These are phyloP conservation scores for Leptographium lundbergii DNA, from an alignment of 2,329 filamentous ascomycete genomes.

Conservation along the genomic window DNA sequence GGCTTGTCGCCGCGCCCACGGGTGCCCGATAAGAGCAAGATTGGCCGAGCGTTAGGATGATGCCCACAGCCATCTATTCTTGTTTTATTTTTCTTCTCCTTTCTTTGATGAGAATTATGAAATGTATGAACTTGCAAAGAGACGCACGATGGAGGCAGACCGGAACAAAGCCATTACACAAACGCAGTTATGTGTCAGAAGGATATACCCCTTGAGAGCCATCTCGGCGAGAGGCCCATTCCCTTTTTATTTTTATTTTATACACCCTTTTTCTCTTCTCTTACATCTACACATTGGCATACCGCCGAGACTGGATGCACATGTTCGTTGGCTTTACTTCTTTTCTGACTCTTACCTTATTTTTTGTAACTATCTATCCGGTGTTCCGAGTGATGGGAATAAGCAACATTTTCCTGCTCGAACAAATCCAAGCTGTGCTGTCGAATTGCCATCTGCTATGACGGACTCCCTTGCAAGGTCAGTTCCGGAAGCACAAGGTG, in stretches of 20 bases:
- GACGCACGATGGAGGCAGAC: not conserved
- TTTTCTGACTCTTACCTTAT: not conserved
- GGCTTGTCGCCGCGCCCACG: slow-evolving; percentile 33
- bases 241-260: not conserved
- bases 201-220: slow-evolving; percentile 2
- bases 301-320: not conserved
- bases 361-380: not conserved
- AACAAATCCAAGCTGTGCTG: not conserved
- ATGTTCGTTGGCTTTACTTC: not conserved
- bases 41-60: slow-evolving; percentile 44
- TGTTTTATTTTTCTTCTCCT: not conserved
- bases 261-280: not conserved
- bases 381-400: not conserved
- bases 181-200: not conserved
- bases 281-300: not conserved
- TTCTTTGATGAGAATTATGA: not conserved
- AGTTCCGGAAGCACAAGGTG: too few relatives aligned
- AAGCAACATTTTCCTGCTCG: not conserved
- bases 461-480: not conserved
- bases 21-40: slow-evolving; percentile 21
- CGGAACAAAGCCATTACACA: not conserved
- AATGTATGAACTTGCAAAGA: not conserved
- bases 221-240: not conserved
- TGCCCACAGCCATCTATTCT: not conserved
- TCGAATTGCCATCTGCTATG: not conserved